Base-by-base conservation (phyloP, 495 filamentous ascomycete species). In the Podospora bellae-mahoneyi region DNA sequence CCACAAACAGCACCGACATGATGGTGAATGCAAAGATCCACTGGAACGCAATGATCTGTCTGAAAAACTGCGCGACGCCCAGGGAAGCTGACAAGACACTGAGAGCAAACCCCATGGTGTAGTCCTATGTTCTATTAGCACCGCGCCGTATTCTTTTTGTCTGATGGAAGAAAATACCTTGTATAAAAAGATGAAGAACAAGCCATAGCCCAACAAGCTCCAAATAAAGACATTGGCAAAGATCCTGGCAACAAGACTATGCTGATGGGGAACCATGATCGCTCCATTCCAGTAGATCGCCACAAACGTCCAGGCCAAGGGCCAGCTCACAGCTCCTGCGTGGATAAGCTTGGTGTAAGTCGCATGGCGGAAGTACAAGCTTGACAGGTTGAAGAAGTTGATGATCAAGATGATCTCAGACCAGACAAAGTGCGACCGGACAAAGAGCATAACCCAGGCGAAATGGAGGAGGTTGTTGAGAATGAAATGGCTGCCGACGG, bases 21-120 rank as follows among this genome's bases (percentile, higher is more conserved):
- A 96, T 90, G 69, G 86, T 82, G 72, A 96, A 94, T 34, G 92
- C 92, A 75, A 96, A 96, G 77, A 93, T 93, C 93, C 91, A 96
- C 80, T 97, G 93, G 65, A 95, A 79, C 1, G 90, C 88, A 68
- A 94, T 83, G 54, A 87, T 74, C 77, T 91, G 88, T 73, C 84
- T 83, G 54, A 86, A 77, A 78, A 95, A 85, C 76, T 97, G 92
- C 18, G 85, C 84, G 18, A 96, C 86, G 13, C 91, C 92, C 61
- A 96, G 84, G 13, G 90, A 89, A 13, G 91, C 86, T 2, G 86
- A 82, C 62, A 97, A 80, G 32, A 93, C 82, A 73, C 88, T 89
- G 62, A 95, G 83, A 61, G 84, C 84, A 73, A 94, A 92, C 0
- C 93, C 93, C 73, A 96, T 85, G 27, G 91, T 88, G 76, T 92